phyloP scores from a whole-genome alignment of 208 protist genomes.

The Leishmania lainsoni region DNA sequence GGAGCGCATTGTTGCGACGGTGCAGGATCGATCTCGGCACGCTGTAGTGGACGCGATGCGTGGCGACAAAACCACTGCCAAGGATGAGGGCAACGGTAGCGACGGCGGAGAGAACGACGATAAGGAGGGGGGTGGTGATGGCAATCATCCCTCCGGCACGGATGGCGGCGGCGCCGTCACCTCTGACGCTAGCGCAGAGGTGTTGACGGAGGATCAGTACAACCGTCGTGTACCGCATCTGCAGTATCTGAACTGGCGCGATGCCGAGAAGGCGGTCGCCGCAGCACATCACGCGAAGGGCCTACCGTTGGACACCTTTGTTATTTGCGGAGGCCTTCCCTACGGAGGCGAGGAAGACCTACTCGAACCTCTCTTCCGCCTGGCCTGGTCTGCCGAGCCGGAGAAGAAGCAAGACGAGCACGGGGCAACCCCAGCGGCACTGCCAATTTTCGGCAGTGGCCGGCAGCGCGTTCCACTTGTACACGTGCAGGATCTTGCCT shows the following conservation, averaged over 20 bases:
- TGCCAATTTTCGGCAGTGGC: slow-evolving; percentile 92
- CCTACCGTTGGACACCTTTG: slow-evolving; percentile 83
- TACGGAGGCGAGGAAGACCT: slow-evolving; percentile 92
- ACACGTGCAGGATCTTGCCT: slow-evolving; percentile 92
- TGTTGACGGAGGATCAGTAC: slow-evolving; percentile 94
- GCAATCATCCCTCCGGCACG: too few relatives aligned
- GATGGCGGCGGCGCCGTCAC: not conserved
- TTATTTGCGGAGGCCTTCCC: slow-evolving; percentile 87
- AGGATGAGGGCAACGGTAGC: slow-evolving; percentile 26
- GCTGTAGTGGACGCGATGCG: slow-evolving; percentile 35
- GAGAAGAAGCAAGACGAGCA: slow-evolving; percentile 10
- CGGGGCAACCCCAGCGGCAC: slow-evolving; percentile 6
- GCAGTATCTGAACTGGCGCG: slow-evolving; percentile 90
- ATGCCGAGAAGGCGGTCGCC: slow-evolving; percentile 92
- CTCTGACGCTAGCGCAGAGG: slow-evolving; percentile 36
- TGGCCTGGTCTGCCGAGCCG: slow-evolving; percentile 74
- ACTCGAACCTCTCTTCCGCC: slow-evolving; percentile 88
- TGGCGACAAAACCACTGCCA: not conserved
- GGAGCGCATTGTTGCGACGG: slow-evolving; percentile 12
- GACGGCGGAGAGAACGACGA: slow-evolving; percentile 18
- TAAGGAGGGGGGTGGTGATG: slow-evolving; percentile 28
- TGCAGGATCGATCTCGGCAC: slow-evolving; percentile 20
- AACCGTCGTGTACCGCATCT: slow-evolving; percentile 92
- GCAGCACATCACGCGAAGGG: slow-evolving; percentile 76
- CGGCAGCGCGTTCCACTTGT: slow-evolving; percentile 91